A percentile compares a stretch with the other conserved stretches of the same genome.
These are phyloP conservation scores for Rhizomucor pusillus DNA, from an alignment of 371 early-diverging fungal species.

Conservation along the genomic window DNA sequence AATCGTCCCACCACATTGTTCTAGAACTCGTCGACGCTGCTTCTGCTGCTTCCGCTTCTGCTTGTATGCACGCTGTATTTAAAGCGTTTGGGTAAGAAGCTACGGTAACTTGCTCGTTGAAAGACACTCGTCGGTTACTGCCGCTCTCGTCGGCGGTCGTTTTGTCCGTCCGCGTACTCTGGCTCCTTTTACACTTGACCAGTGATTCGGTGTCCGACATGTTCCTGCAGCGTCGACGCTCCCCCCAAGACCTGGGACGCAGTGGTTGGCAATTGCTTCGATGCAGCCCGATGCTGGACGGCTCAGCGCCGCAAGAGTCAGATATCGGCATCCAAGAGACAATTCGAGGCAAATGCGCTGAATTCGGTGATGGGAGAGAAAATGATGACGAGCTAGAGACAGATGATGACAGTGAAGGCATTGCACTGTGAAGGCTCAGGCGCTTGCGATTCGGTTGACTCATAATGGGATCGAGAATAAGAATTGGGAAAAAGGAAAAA, in stretches of 20 bases:
- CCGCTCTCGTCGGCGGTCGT: neutral
- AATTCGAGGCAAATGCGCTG: neutral
- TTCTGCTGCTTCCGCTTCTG: neutral
- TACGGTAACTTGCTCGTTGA: slow-evolving; percentile 8
- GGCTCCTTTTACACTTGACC: neutral
- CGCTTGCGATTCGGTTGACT: neutral
- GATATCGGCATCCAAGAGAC: neutral
- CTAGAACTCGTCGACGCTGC: neutral
- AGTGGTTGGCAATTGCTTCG: slow-evolving; percentile 7
- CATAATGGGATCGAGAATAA: neutral
- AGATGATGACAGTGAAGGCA: slow-evolving; percentile 20
- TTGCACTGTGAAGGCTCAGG: neutral
- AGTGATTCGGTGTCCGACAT: slow-evolving; percentile 5
- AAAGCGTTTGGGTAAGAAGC: neutral
- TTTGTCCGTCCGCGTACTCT: neutral
- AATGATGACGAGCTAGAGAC: slow-evolving; percentile 18
- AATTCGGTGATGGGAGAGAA: slow-evolving; percentile 10
- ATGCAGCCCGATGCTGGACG: neutral
- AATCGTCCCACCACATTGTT: slow-evolving; percentile 8
- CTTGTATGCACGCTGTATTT: neutral
- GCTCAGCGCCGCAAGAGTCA: slow-evolving; percentile 1
- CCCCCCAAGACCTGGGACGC: slow-evolving; percentile 14
- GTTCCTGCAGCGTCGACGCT: slow-evolving; percentile 5
- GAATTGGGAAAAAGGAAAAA: neutral
- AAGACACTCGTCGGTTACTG: slow-evolving; percentile 10